Evolutionary conservation across 2,329 filamentous ascomycete species (phyloP).

Genomic region (Macrophomina pseudophaseolina): DNA sequence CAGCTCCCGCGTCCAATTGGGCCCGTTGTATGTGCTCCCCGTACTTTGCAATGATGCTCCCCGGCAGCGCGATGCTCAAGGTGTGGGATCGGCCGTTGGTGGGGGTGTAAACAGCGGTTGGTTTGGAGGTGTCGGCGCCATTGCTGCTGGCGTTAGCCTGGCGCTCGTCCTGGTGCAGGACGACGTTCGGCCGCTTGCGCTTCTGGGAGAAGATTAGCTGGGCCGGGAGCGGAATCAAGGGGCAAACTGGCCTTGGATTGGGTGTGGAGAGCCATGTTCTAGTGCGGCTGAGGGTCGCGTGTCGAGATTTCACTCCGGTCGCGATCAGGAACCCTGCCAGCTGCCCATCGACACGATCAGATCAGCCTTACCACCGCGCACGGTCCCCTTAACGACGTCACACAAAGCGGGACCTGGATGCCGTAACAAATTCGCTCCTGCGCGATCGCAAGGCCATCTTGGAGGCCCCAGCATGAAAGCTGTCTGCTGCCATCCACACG

Average conservation of each 20-base stretch:
- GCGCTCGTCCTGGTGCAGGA: slow-evolving; percentile 30
- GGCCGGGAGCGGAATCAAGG: background rate
- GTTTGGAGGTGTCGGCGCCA: slow-evolving; percentile 64
- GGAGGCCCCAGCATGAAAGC: background rate
- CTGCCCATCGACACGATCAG: background rate
- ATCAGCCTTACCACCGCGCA: background rate
- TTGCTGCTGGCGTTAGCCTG: slow-evolving; percentile 14
- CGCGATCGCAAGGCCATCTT: background rate
- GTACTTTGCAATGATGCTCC: slow-evolving; percentile 77
- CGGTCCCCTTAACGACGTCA: slow-evolving; percentile 2
- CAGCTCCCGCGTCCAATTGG: background rate
- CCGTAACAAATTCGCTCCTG: background rate
- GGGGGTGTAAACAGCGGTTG: slow-evolving; percentile 71
- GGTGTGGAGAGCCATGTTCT: slow-evolving; percentile 20
- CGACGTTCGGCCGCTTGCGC: slow-evolving; percentile 32
- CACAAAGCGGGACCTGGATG: background rate
- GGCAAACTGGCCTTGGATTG: slow-evolving; percentile 8
- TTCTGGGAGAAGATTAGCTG: slow-evolving; percentile 29
- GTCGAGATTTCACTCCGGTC: slow-evolving; percentile 13
- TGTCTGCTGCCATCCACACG: background rate
- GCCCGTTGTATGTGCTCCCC: slow-evolving; percentile 31
- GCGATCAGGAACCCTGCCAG: background rate
- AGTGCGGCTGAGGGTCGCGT: slow-evolving; percentile 1
- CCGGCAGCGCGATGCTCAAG: slow-evolving; percentile 76
- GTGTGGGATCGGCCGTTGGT: slow-evolving; percentile 71